Percentiles rank a stretch among this genome's conserved stretches.
Conservation (phyloP, 192 early-diverging fungal genomes). For the Coemansia aciculifera region DNA sequence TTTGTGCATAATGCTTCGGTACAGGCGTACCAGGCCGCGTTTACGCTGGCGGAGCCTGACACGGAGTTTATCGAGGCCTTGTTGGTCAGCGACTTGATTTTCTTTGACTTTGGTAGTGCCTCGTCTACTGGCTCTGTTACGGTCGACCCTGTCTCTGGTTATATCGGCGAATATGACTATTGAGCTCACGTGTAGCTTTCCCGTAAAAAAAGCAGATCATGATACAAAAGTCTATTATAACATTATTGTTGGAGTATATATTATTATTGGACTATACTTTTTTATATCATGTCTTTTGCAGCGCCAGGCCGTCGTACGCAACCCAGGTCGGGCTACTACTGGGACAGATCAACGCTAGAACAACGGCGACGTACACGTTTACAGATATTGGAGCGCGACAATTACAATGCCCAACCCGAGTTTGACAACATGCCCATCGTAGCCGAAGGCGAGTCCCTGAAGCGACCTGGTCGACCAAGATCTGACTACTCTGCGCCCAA, state of each 20-base stretch:
- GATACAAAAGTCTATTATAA: background rate
- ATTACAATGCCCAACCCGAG: conserved; percentile 38
- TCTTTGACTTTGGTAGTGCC: conserved; percentile 31
- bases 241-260: background rate
- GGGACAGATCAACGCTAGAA: conserved; percentile 43
- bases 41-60: conserved; percentile 71
- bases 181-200: conserved; percentile 13
- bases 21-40: conserved; percentile 76
- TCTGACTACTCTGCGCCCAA: conserved; percentile 11
- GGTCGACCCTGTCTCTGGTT: conserved; percentile 1
- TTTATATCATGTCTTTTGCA: background rate
- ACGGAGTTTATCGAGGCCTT: conserved; percentile 72
- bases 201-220: background rate
- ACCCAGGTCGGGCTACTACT: conserved; percentile 14
- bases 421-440: conserved; percentile 32
- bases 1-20: conserved; percentile 76
- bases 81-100: conserved; percentile 56
- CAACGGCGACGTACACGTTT: conserved; percentile 39
- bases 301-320: conserved; percentile 8
- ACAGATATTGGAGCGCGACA: conserved; percentile 42
- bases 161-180: conserved; percentile 20
- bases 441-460: background rate
- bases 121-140: background rate
- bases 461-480: conserved; percentile 16
- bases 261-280: too few species aligned